Evolutionary conservation across 106 monocot species (phyloP).

Genomic region (Agapanthus africanus): DNA sequence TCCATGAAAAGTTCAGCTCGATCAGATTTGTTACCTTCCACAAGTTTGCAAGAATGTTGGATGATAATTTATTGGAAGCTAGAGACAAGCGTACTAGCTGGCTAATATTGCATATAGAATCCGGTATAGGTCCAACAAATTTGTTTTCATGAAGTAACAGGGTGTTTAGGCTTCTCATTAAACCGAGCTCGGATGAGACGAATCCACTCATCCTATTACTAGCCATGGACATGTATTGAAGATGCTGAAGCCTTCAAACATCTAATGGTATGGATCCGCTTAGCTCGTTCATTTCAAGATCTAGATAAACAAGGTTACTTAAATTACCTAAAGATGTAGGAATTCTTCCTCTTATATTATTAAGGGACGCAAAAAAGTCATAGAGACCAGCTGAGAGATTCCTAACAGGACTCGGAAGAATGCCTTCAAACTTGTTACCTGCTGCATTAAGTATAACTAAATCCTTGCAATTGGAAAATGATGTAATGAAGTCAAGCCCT

Average conservation of each 20-base stretch:
- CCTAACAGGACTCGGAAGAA: conserved; percentile 5
- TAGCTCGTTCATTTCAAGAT: conserved; percentile 3
- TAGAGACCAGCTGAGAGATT: background rate
- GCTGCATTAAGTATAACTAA: background rate
- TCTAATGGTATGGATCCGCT: conserved; percentile 3
- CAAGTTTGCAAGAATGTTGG: conserved; percentile 6
- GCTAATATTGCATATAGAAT: conserved; percentile 3
- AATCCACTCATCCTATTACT: conserved; percentile 4
- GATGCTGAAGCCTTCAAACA: background rate
- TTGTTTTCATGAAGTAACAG: background rate
- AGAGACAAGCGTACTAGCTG: background rate
- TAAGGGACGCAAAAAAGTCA: background rate
- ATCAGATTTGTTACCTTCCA: conserved; percentile 6
- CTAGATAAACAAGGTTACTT: background rate
- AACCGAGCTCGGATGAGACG: conserved; percentile 9
- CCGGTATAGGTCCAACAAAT: conserved; percentile 9
- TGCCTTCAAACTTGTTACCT: background rate
- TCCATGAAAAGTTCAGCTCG: conserved; percentile 2
- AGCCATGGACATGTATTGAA: background rate
- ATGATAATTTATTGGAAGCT: conserved; percentile 1
- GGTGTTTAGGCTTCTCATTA: background rate
- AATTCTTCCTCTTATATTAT: conserved; percentile 5
- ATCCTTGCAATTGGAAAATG: background rate
- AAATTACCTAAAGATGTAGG: conserved; percentile 7
- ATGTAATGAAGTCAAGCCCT: conserved; percentile 1